These are phyloP conservation scores for Aureobasidium leucospermi DNA, from an alignment of 2,329 filamentous ascomycete genomes.

Conservation along the genomic window DNA sequence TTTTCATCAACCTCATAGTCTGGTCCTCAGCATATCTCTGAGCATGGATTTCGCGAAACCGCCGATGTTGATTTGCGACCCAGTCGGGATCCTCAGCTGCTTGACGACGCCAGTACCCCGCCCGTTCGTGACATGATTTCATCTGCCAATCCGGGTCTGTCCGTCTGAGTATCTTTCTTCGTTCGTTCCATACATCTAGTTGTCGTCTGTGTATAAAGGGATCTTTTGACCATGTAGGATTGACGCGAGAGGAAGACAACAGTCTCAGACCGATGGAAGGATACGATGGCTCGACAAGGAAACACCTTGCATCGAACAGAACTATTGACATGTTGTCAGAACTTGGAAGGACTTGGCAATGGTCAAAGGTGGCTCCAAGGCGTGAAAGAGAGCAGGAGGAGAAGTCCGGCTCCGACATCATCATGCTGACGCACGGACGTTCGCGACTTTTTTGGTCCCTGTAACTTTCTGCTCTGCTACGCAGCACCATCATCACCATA, in stretches of 20 bases:
- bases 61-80: too few relatives aligned
- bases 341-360: too few relatives aligned
- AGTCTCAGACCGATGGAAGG: not conserved
- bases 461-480: not conserved
- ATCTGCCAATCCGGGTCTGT: not conserved
- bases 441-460: conserved; percentile 4
- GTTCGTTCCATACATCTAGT: not conserved
- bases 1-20: not conserved
- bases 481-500: not conserved
- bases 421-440: not conserved
- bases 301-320: too few relatives aligned
- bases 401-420: not conserved
- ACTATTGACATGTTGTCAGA: too few relatives aligned
- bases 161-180: not conserved
- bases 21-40: not conserved
- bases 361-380: too few relatives aligned
- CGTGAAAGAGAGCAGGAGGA: not conserved
- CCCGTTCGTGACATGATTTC: too few relatives aligned
- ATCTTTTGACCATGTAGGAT: not conserved
- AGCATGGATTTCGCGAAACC: too few relatives aligned
- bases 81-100: too few relatives aligned
- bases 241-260: not conserved
- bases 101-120: too few relatives aligned
- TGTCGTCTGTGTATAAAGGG: not conserved
- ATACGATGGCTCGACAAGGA: too few relatives aligned